Base-by-base conservation (phyloP, 2,329 filamentous ascomycete genomes). In the Knufia petricola region DNA sequence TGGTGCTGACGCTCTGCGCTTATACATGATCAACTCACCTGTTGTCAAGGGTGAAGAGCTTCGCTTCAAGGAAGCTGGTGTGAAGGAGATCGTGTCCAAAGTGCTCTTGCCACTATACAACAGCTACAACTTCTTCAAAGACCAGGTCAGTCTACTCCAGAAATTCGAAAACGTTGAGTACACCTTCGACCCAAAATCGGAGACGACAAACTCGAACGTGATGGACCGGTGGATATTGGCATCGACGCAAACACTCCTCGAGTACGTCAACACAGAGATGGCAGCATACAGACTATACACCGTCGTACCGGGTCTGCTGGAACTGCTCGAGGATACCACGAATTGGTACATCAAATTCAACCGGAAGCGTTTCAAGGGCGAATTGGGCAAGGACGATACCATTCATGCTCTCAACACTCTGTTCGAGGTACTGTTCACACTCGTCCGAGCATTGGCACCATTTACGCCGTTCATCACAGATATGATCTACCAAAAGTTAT, bases 391-490 rank as follows among this genome's bases (percentile, higher is more conserved):
- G 20, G 78, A 89, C 12, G 92, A 96, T 63, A 95, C 92, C 9
- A 73, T 84, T 44, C 87, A 94, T 61, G 92, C 90, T 0, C 74
- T 98, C 48, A 95, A 96, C 68, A 90, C 92, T 1, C 78, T 96
- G 6, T 95, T 94, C 60, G 88, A 95, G 68, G 86, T 95, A 48
- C 74, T 96, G 19, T 95, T 83, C 69, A 95, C 88, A 2, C 76
- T 96, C 31, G 85, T 86, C 62, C 80, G 88, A 54, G 87, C 85
- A 31, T 77, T 98, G 43, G 90, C 92, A 13, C 92, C 92, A 2
- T 96, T 98, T 68, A 94, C 85, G 0, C 92, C 92, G 6, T 98
- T 96, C 73, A 77, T 96, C 59, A 89, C 88, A 52, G 92, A 98
- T 60, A 92, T 82, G 64, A 95, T 98, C 65, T 98, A 95, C 70